Evolutionary conservation across 306 rosid genomes (phyloP), one percentile per base, ranked within the genome.

Genomic region (Ammopiptanthus mongolicus): DNA sequence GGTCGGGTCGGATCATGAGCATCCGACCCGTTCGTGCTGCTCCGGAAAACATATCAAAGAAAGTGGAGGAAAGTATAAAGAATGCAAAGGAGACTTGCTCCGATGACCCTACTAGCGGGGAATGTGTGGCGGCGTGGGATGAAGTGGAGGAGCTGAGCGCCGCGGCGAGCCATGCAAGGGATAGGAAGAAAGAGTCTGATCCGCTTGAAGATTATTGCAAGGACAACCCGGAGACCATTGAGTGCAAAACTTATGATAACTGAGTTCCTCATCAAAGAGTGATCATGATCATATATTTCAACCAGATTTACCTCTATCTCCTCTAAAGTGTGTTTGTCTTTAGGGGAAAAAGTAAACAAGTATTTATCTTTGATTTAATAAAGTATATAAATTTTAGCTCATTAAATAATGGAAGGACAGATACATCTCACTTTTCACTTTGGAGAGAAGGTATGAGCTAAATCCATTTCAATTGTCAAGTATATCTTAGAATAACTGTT

Each of bases 111-210:
- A 80, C 74, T 0, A 88, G 95, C 73, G 88, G 98, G 0, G 98
- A 95, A 74, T 95, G 98, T 56, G 96, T 83, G 74, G 98, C 97
- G 44, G 98, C 98, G 11, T 95, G 98, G 98, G 98, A 95, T 48
- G 96, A 88, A 80, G 98, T 95, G 81, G 98, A 95, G 92, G 98
- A 95, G 84, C 92, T 91, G 36, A 95, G 98, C 72, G 98, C 98
- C 4, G 98, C 98, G n/a, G 98, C 95, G 1, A 91, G 97, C 83
- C 97, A 95, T 53, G 92, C 94, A 4, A 86, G 93, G 37, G 97
- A 84, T 82, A 82, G 25, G 84, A 19, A 74, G 79, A 95, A 87
- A 77, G 81, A 52, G 0, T 69, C 95, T 3, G 98, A 95, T 81
- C 96, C 97, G 0, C 81, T 95, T 6, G 98, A 95, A 86, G 67